Conservation (phyloP, 352 stramenopile species). For the Phytophthora crassamura region DNA sequence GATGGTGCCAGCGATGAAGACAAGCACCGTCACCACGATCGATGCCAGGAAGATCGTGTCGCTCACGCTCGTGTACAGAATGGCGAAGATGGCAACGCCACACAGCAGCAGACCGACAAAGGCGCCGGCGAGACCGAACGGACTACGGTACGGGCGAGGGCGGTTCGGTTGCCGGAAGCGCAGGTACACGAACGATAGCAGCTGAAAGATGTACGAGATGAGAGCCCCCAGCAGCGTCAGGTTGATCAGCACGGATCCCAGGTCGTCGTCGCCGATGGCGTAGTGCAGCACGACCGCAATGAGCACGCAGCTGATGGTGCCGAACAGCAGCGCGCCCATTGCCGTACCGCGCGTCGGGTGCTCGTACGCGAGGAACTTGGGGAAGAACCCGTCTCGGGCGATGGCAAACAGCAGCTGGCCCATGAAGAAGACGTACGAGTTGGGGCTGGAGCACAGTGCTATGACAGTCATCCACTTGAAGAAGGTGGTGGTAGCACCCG, state of each 20-base stretch:
- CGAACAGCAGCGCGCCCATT: slow-evolving; percentile 52
- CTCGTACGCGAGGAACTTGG: slow-evolving; percentile 47
- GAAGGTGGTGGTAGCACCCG: slow-evolving; percentile 55
- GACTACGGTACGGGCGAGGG: slow-evolving; percentile 52
- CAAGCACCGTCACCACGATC: slow-evolving; percentile 47
- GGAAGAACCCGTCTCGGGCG: slow-evolving; percentile 62
- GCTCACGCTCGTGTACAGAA: slow-evolving; percentile 61
- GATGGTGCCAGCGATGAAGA: slow-evolving; percentile 53
- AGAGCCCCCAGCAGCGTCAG: slow-evolving; percentile 41
- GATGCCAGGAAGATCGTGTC: slow-evolving; percentile 59
- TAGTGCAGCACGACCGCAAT: slow-evolving; percentile 59
- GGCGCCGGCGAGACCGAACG: slow-evolving; percentile 54
- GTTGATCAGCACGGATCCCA: slow-evolving; percentile 71
- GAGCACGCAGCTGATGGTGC: slow-evolving; percentile 42
- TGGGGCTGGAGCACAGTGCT: slow-evolving; percentile 58
- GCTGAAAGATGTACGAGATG: slow-evolving; percentile 68
- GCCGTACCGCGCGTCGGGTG: slow-evolving; percentile 44
- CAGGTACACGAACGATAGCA: slow-evolving; percentile 66
- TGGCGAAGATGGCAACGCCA: slow-evolving; percentile 50
- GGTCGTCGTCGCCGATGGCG: slow-evolving; percentile 55
- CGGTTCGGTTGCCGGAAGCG: slow-evolving; percentile 56
- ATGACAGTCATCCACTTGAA: slow-evolving; percentile 72
- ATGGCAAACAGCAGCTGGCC: slow-evolving; percentile 65
- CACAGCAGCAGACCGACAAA: slow-evolving; percentile 51
- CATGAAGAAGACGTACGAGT: slow-evolving; percentile 82